Evolutionary conservation across 768 basidiomycete genomes (phyloP), one percentile per base, ranked within the genome.

Genomic region (Clavulina sp.): DNA sequence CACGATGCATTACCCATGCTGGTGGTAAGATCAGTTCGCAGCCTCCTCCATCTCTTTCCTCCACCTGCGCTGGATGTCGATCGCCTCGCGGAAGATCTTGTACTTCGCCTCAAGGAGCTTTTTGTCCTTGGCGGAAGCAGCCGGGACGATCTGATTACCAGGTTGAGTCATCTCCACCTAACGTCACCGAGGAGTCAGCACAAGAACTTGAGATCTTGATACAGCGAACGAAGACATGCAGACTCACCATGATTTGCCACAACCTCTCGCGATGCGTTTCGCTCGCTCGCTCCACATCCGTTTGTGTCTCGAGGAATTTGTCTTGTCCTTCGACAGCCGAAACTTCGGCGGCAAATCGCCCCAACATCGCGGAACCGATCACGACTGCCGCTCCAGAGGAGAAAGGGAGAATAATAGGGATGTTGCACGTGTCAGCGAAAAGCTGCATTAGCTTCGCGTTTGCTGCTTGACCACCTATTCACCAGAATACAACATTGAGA

Each of bases 91-190:
- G 69, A 96, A 97, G 60, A 96, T 91, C 63, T 76, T 79, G 66
- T 95, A 97, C 69, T 99, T 99, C 5, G 81, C 87, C 51, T 86
- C 78, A 48, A 97, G 68, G 44, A 97, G 63, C 60, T 70, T 80
- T 65, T 76, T 78, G 65, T 84, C 87, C 63, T 68, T 75, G 1
- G 63, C 55, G 3, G 73, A 71, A 7, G 78, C 77, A 16, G 69
- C 66, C 2, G 92, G 86, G 4, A 65, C 61, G 31, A 99, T 71
- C 41, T 81, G 68, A 16, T 73, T 77, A 3, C 84, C 93, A 1
- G 78, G 69, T 31, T 85, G 82, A 4, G 91, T 93, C 95, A 99
- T 97, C 58, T 88, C 81, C 30, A 84, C 77, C 86, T 88, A 40
- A 38, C 29, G 19, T 41, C 26, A 5, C n/a, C 30, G 41, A n/a